Evolutionary conservation across 2,329 filamentous ascomycete genomes (phyloP).

Genomic region (Blumeria hordei): DNA sequence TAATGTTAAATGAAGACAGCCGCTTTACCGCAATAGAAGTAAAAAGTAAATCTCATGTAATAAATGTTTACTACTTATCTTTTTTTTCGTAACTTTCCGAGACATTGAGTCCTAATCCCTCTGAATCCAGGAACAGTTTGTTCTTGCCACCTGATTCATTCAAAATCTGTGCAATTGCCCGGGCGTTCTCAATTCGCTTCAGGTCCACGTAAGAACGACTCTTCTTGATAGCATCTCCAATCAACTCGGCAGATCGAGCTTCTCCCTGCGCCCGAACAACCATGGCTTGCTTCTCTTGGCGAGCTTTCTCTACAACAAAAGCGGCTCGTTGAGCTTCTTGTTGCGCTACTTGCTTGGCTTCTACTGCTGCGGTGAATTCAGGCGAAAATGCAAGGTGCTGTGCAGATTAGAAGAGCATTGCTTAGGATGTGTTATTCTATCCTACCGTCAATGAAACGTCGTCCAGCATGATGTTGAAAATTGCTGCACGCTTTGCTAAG

Average conservation of each 20-base stretch:
- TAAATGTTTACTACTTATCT: conserved; percentile 21
- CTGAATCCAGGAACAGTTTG: conserved; percentile 77
- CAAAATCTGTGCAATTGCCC: conserved; percentile 64
- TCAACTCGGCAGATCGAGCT: conserved; percentile 88
- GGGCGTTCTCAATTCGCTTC: conserved; percentile 92
- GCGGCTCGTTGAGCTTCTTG: conserved; percentile 94
- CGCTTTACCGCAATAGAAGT: no score
- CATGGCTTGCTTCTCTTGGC: conserved; percentile 98
- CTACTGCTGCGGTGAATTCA: conserved; percentile 48
- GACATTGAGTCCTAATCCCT: conserved; percentile 80
- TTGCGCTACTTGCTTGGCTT: conserved; percentile 51
- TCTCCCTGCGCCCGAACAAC: conserved; percentile 98
- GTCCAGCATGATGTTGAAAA: conserved; percentile 93
- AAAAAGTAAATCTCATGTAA: no score
- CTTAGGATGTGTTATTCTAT: neutral
- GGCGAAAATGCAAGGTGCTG: conserved; percentile 50
- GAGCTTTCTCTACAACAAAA: conserved; percentile 94
- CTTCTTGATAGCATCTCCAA: conserved; percentile 99
- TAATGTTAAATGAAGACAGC: no score
- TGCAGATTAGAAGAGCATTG: neutral
- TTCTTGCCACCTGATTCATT: conserved; percentile 74
- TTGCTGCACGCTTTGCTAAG: conserved; percentile 65
- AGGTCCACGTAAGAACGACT: conserved; percentile 89
- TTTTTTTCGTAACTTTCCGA: conserved; percentile 25
- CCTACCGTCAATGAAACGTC: conserved; percentile 89